Evolutionary conservation across 176 grass and related monocot species (phyloP), one percentile per base, ranked within the genome.

Genomic region (Zoysia japonica): DNA sequence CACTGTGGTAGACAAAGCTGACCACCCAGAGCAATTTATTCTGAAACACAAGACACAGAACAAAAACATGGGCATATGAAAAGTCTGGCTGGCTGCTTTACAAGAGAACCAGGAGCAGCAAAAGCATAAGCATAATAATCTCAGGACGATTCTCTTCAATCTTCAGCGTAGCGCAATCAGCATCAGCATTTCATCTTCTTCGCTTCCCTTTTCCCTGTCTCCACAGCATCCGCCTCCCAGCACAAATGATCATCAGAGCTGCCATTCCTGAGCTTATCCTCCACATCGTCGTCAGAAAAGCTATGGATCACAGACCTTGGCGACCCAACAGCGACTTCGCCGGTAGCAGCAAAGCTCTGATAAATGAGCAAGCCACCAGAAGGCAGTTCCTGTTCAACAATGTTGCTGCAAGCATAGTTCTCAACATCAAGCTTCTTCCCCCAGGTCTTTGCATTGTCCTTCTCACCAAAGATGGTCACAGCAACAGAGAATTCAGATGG

Each of bases 401-500:
- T 65, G 80, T 78, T 82, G 36, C 63, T 77, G 74, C 83, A 89
- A 16, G 83, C 42, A 46, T 86, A 89, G 14, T 53, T 55, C 41
- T 81, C 45, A 2, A 48, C 67, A 78, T 83, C 53, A 35, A 86
- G 83, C 1, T 74, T 68, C 74, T 72, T 63, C 0, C 67, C 83
- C 88, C 88, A 83, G 39, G 79, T 74, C 46, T 66, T 64, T 1
- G 83, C 74, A 11, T 68, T 48, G 60, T 41, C 53, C 36, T 12
- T 16, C 1, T 65, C 83, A 56, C 83, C 88, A 0, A 64, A 79
- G 53, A 86, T 90, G 13, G 88, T 86, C 75, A 90, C 74, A 1
- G 83, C 88, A 74, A 85, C 62, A 49, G 88, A 82, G 62, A 90
- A 90, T 64, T 82, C 79, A 4, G 47, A 74, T 1, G 88, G 88